Evolutionary conservation across 805 yeast genomes (phyloP), one percentile per base, ranked within the genome.

Genomic region (Wickerhamiella dianesei): DNA sequence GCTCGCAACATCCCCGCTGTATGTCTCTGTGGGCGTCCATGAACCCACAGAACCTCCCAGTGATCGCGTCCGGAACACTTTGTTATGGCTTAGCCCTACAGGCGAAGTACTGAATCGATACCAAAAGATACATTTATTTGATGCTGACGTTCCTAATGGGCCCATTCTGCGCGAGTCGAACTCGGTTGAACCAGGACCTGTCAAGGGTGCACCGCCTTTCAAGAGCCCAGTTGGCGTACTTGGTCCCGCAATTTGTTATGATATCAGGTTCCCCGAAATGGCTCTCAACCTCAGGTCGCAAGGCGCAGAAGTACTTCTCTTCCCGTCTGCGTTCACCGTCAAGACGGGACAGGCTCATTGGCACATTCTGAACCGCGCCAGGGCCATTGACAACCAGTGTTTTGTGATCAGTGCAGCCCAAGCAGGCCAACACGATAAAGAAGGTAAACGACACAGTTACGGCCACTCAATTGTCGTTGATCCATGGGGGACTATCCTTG

Each of bases 341-440:
- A 78, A 79, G 52, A 89, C 97, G 0, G 98, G 98, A 1, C 77
- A 77, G 44, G 85, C 89, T 1, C 98, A 89, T 59, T 89, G 96
- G 95, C 77, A 77, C 45, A 62, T 75, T 1, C 67, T 89, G 44
- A 96, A 85, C 1, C 70, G 77, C 21, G 81, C 95, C 0, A 68
- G 96, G 43, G 97, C 97, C 3, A 73, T 89, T 12, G 95, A 88
- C 59, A 74, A 89, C 1, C 97, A 92, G 63, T 70, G 82, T 50
- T 92, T 74, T 61, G 95, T 88, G 4, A 68, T 89, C 3, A 75
- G 87, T 82, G 88, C 96, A 2, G 94, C 92, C 0, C 95, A 86
- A 59, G 76, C 78, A 47, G 96, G 96, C 2, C 63, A 65, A 37
- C 96, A 87, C 60, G 77, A 79, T 48, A 70, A 76, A 0, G 63